These are phyloP conservation scores for Fraxinus greggii DNA, from an alignment of 305 asterid genomes.

Conservation along the genomic window DNA sequence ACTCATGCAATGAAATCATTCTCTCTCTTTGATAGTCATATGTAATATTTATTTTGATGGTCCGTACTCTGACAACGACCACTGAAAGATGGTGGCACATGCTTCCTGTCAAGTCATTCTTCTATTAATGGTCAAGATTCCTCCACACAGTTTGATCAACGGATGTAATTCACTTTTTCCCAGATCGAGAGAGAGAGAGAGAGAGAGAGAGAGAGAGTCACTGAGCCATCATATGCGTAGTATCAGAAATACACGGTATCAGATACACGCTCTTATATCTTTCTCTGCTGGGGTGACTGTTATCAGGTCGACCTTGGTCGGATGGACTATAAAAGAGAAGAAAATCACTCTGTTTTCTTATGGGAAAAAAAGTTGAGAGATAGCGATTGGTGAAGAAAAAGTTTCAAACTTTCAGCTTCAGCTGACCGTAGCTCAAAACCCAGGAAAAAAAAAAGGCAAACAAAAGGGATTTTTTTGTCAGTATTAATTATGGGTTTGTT, in stretches of 20 bases:
- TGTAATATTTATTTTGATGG: constrained; percentile 45
- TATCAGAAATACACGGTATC: constrained; percentile 24
- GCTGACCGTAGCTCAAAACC: constrained; percentile 26
- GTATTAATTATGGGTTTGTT: constrained; percentile 34
- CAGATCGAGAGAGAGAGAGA: constrained; percentile 15
- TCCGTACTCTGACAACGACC: constrained; percentile 87
- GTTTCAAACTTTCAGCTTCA: constrained; percentile 27
- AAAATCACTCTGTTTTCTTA: constrained; percentile 29
- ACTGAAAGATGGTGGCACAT: constrained; percentile 90
- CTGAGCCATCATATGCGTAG: constrained; percentile 49
- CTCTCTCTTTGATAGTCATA: constrained; percentile 37
- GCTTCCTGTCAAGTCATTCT: constrained; percentile 68
- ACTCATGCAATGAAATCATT: constrained; percentile 1
- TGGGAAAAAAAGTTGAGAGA: constrained; percentile 28
- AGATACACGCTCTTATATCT: constrained; percentile 13
- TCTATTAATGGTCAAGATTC: constrained; percentile 38
- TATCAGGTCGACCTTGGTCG: constrained; percentile 73
- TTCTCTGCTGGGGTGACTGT: constrained; percentile 10
- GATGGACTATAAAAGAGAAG: constrained; percentile 64
- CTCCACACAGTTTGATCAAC: constrained; percentile 36
- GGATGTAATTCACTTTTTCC: constrained; percentile 33
- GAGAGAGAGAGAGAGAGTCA: constrained; percentile 32
- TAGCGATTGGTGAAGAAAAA: constrained; percentile 27
- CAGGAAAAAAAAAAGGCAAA: constrained; percentile 13
- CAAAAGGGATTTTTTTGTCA: neutral